Evolutionary conservation across 257 asterid species (phyloP).

Genomic region (Voacanga thouarsii): DNA sequence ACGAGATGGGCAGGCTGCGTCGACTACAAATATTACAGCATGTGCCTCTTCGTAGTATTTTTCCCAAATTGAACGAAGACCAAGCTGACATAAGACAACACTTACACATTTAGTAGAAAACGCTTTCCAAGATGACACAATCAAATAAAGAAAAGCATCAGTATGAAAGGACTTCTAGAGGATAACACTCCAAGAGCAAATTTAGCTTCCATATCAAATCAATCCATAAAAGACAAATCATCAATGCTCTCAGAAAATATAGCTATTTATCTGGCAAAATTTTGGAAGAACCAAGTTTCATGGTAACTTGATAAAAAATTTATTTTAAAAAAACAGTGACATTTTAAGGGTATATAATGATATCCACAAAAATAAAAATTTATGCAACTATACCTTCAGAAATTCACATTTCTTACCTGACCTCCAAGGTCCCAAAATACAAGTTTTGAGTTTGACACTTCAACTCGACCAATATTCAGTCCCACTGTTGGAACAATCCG

Average conservation of each 20-base stretch:
- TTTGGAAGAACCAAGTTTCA: neutral
- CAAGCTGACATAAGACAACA: slow-evolving; percentile 43
- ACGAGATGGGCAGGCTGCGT: slow-evolving; percentile 74
- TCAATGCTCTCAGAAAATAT: neutral
- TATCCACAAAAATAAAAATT: neutral
- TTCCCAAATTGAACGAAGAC: slow-evolving; percentile 95
- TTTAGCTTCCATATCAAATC: neutral
- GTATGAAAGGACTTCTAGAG: neutral
- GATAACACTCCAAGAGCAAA: neutral
- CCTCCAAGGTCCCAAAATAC: slow-evolving; percentile 99
- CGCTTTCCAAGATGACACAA: neutral
- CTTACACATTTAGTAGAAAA: slow-evolving; percentile 4
- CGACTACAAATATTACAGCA: slow-evolving; percentile 74
- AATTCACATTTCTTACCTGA: slow-evolving; percentile 53
- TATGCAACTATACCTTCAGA: neutral
- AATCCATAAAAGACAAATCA: neutral
- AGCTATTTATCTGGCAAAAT: neutral
- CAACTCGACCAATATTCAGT: slow-evolving; percentile 87
- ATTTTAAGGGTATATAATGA: too few relatives aligned
- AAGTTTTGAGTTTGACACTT: slow-evolving; percentile 69
- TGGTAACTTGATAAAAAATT: neutral
- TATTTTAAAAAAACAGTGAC: neutral
- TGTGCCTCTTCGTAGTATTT: slow-evolving; percentile 93
- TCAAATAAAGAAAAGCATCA: neutral
- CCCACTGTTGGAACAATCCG: slow-evolving; percentile 95